Base-by-base conservation (phyloP, 164 flowering plant species). In the Magnolia sinica region DNA sequence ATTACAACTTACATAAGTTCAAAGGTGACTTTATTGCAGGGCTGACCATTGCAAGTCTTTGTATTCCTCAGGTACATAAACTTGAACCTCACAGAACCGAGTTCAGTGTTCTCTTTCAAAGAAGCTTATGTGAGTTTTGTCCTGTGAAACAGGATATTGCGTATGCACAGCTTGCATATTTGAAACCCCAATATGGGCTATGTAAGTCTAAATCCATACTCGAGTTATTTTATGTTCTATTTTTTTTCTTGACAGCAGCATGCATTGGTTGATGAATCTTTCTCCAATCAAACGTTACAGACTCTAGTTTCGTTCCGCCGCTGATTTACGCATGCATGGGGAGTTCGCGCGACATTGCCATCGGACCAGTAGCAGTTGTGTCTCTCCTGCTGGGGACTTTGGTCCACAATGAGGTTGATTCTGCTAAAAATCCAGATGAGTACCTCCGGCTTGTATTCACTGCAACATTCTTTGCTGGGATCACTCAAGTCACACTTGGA, bases 361-460 rank as follows among this genome's bases (percentile, higher is more conserved):
- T 95, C 18, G 99, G 99, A 68, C 99, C 99, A 1, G 97, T 96
- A 8, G 95, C 99, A 50, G 98, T 96, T 51, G 95, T 94, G 18
- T 96, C 98, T 80, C 92, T 96, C 19, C 73, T 96, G 76, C 70
- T 96, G 18, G 99, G 99, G 20, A 88, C 93, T 20, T 70, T 92
- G 74, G 90, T 96, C 59, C 90, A 85, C 64, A 75, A 78, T 45
- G 98, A 92, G 89, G 76, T 94, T 65, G 98, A 94, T 77, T 87
- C 86, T 13, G 31, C 0, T 1, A 74, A 65, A 20, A 75, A 92
- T 72, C 49, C 85, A 52, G 79, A 1, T 6, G 94, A 88, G 67
- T 96, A 94, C 64, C 88, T 50, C 8, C 83, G 91, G 61, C 93
- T 96, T 74, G 97, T 96, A 37, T 96, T 94, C 79, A 96, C 99